phyloP scores from a whole-genome alignment of 1,139 yeast species.

The Scheffersomyces lignicola region DNA sequence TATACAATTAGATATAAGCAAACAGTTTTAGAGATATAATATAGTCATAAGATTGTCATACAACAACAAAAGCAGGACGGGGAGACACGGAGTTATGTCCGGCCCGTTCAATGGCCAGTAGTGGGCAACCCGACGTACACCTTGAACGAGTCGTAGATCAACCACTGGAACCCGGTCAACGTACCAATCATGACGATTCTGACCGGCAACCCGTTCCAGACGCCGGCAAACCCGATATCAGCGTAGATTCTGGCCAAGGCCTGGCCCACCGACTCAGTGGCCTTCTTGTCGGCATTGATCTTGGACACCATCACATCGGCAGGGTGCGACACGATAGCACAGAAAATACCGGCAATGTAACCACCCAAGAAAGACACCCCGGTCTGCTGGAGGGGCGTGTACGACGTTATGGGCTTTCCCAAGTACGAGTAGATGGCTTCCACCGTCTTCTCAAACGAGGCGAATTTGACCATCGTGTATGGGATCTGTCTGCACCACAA shows the following conservation, averaged over 20 bases:
- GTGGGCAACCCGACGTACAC: conserved; percentile 90
- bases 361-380: conserved; percentile 94
- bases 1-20: conserved; percentile 6
- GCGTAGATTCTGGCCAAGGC: conserved; percentile 74
- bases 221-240: conserved; percentile 82
- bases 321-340: conserved; percentile 94
- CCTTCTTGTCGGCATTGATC: conserved; percentile 71
- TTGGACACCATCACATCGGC: conserved; percentile 97
- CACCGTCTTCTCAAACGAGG: conserved; percentile 88
- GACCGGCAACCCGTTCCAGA: conserved; percentile 93
- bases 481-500: conserved; percentile 95
- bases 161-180: conserved; percentile 95
- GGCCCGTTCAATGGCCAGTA: conserved; percentile 55
- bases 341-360: conserved; percentile 92
- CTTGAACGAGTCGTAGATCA: conserved; percentile 91
- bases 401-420: conserved; percentile 42
- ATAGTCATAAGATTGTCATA: conserved; percentile 2
- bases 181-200: conserved; percentile 97
- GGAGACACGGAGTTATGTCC: not conserved
- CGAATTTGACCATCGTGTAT: conserved; percentile 94
- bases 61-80: conserved; percentile 2
- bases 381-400: conserved; percentile 65
- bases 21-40: conserved; percentile 4
- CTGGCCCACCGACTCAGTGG: conserved; percentile 63
- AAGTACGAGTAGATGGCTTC: conserved; percentile 61